These are phyloP conservation scores for Paraphoma chrysanthemicola DNA, from an alignment of 2,329 filamentous ascomycete species.

Conservation along the genomic window DNA sequence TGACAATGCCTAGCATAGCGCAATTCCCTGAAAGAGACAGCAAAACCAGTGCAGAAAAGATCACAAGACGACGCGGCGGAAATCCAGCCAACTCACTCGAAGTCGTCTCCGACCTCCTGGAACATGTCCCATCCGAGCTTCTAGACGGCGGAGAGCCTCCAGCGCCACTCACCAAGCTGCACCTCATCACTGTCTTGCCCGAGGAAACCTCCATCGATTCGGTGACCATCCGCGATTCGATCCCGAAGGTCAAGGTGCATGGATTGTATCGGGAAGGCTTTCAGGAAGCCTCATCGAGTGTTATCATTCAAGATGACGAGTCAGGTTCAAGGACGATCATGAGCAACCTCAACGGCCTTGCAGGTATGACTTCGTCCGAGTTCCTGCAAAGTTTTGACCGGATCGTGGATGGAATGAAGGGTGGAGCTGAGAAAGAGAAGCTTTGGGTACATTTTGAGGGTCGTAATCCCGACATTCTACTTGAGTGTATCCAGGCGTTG, in stretches of 20 bases:
- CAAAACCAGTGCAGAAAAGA: slow-evolving; percentile 70
- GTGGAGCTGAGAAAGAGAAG: slow-evolving; percentile 31
- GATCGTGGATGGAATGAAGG: background rate
- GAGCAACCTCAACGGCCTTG: slow-evolving; percentile 68
- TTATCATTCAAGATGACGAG: slow-evolving; percentile 68
- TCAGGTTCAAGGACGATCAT: slow-evolving; percentile 73
- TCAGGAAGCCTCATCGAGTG: slow-evolving; percentile 69
- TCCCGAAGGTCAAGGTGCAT: slow-evolving; percentile 59
- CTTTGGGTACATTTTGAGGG: slow-evolving; percentile 80
- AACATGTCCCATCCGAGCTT: slow-evolving; percentile 1
- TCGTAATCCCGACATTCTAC: slow-evolving; percentile 62
- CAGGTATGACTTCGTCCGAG: slow-evolving; percentile 71
- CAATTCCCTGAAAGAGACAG: slow-evolving; percentile 74
- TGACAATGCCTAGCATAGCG: slow-evolving; percentile 60
- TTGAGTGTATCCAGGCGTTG: slow-evolving; percentile 39
- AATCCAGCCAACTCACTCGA: slow-evolving; percentile 77
- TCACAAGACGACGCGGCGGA: slow-evolving; percentile 70
- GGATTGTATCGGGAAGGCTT: slow-evolving; percentile 64
- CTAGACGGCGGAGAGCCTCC: background rate
- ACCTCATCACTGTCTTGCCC: slow-evolving; percentile 61
- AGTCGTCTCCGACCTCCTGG: slow-evolving; percentile 67
- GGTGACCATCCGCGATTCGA: slow-evolving; percentile 61
- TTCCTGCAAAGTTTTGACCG: slow-evolving; percentile 56
- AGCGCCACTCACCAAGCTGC: slow-evolving; percentile 24
- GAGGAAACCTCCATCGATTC: slow-evolving; percentile 59